These are phyloP conservation scores for Mortierella sp. DNA, from an alignment of 371 early-diverging fungal species.

Conservation along the genomic window DNA sequence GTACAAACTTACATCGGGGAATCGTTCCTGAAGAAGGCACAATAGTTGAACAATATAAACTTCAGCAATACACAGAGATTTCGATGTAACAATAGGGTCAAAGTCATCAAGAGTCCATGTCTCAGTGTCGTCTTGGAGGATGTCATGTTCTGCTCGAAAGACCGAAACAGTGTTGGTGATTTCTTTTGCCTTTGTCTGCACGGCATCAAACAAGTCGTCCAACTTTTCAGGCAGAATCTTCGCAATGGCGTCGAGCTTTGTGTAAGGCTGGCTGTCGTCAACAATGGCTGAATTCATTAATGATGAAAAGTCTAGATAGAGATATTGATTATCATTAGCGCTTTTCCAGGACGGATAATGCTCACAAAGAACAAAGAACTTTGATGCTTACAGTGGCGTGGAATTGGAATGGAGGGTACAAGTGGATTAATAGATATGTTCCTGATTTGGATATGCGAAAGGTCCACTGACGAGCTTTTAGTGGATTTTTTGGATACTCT, in stretches of 20 bases:
- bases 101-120: slow-evolving; percentile 15
- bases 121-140: neutral
- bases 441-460: slow-evolving; percentile 33
- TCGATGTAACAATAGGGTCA: slow-evolving; percentile 12
- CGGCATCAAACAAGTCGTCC: slow-evolving; percentile 26
- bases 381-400: slow-evolving; percentile 27
- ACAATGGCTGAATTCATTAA: slow-evolving; percentile 33
- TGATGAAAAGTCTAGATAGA: slow-evolving; percentile 25
- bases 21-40: slow-evolving; percentile 20
- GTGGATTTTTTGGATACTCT: slow-evolving; percentile 7
- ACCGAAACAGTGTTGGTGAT: slow-evolving; percentile 15
- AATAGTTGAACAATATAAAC: slow-evolving; percentile 30
- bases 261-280: slow-evolving; percentile 30
- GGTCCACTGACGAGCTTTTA: neutral
- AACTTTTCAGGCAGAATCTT: slow-evolving; percentile 21
- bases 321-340: neutral
- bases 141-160: slow-evolving; percentile 10
- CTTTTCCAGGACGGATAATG: no score
- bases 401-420: slow-evolving; percentile 15
- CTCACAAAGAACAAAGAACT: neutral
- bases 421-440: slow-evolving; percentile 47
- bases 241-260: slow-evolving; percentile 27
- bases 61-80: slow-evolving; percentile 17
- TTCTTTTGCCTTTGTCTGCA: slow-evolving; percentile 15
- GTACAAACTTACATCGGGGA: slow-evolving; percentile 22